Evolutionary conservation across 345 rosid genomes (phyloP), one percentile per base, ranked within the genome.

Genomic region (Crucihimalaya himalaica): DNA sequence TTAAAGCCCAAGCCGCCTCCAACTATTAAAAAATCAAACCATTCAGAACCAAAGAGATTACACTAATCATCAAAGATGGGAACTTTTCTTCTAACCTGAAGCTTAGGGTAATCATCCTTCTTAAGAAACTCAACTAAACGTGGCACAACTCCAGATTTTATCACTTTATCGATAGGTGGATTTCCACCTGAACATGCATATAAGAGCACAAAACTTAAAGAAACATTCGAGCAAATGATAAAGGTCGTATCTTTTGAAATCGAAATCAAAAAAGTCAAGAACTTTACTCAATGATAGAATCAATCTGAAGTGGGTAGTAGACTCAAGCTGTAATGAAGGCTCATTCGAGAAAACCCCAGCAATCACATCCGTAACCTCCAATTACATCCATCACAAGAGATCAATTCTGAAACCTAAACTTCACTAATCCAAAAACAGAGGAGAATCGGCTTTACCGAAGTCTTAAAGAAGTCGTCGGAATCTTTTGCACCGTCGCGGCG

Each of bases 1-100:
- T 87, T 28, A 89, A 84, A 23, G 87, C 88, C 95, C 95, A 87
- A 62, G 95, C 91, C 4, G 91, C 91, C 79, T 89, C 91, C 78
- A 87, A 82, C 90, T 88, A 76, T n/a, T 74, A 9, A 16, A 55
- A 39, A 18, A 31, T 42, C 23, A 63, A 14, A 10, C 9, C 64
- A 5, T 34, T 31, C 34, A 6, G 31, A 70, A 54, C 18, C 28
- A 27, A 29, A 59, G 64, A 53, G 64, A 53, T 39, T 37, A 50
- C 6, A 39, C 0, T 5, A 15, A 52, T 20, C 21, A 68, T 68
- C 34, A 34, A 19, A 55, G 74, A 19, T 25, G 8, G 12, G 14
- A 19, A 32, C 7, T 7, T 57, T 63, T 8, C 2, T 25, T 29
- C 61, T 46, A 9, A 69, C 93, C 91, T 88, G 91, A 65, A 86